A percentile compares a stretch with the other conserved stretches of the same genome.
Evolutionary conservation across 345 rosid genomes (phyloP).

Genomic region (Pugionium cornutum): DNA sequence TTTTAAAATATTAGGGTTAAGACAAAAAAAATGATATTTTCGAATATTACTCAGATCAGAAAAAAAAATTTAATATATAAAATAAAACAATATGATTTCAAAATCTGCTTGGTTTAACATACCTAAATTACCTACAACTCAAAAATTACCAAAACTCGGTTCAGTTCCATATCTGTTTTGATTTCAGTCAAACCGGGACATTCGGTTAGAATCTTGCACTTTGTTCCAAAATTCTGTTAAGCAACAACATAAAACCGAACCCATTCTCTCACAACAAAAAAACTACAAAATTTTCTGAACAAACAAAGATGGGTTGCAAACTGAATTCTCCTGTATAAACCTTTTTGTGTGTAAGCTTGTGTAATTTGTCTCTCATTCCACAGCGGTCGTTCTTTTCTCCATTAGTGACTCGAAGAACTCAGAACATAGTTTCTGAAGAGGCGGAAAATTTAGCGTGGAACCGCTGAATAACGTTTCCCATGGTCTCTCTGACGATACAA

Average conservation of each 20-base stretch:
- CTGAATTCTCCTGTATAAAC: constrained; percentile 13
- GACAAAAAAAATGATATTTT: no score
- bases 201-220: background rate
- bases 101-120: no score
- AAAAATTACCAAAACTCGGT: no score
- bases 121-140: no score
- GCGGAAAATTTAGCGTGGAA: constrained; percentile 81
- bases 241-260: constrained; percentile 19
- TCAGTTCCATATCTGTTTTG: no score
- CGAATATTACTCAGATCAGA: no score
- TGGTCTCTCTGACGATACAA: constrained; percentile 63
- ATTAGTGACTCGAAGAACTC: constrained; percentile 71
- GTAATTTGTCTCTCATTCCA: constrained; percentile 46
- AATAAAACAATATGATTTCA: no score
- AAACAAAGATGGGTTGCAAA: constrained; percentile 21
- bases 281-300: constrained; percentile 34
- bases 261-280: constrained; percentile 10
- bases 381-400: constrained; percentile 62
- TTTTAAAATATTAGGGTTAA: no score
- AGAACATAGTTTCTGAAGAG: constrained; percentile 69
- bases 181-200: background rate
- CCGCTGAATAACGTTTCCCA: constrained; percentile 88
- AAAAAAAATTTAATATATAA: no score
- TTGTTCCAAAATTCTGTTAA: background rate
- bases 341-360: constrained; percentile 20